Evolutionary conservation across 106 monocot species (phyloP).

Genomic region (Narthecium ossifragum): DNA sequence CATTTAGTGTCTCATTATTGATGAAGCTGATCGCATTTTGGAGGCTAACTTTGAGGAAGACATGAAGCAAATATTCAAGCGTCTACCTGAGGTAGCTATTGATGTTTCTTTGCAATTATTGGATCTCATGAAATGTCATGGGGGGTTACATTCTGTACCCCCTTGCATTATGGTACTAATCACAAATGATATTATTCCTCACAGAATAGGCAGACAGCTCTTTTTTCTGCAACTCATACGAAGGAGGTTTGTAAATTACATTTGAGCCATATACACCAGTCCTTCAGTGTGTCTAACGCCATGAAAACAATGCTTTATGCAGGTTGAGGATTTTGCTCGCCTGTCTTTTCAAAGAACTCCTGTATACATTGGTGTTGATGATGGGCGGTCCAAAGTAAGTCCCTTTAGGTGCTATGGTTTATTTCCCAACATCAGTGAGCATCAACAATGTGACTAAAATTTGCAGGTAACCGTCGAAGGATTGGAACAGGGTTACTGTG

Average conservation of each 20-base stretch:
- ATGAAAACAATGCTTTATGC: conserved; percentile 8
- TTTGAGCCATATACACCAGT: not conserved
- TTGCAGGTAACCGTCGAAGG: conserved; percentile 87
- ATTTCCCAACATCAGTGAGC: not conserved
- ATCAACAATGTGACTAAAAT: conserved; percentile 8
- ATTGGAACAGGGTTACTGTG: conserved; percentile 79
- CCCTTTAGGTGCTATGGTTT: not conserved
- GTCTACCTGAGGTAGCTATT: conserved; percentile 54
- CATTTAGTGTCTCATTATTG: conserved; percentile 77
- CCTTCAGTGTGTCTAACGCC: not conserved
- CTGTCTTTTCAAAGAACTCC: conserved; percentile 66
- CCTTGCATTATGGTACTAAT: too few species aligned
- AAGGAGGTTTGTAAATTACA: conserved; percentile 43
- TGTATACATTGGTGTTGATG: conserved; percentile 86
- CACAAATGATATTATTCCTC: not conserved
- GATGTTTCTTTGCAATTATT: not conserved
- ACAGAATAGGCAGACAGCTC: conserved; percentile 85
- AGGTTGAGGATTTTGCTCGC: conserved; percentile 85
- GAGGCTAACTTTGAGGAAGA: conserved; percentile 93
- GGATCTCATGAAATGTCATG: not conserved
- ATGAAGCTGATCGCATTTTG: conserved; percentile 93
- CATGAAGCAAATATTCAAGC: conserved; percentile 86
- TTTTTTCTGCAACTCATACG: conserved; percentile 92
- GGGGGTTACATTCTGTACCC: not conserved
- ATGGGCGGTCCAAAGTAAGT: conserved; percentile 63